Conservation (phyloP, 2,329 filamentous ascomycete species). For the Thelonectria blattea region DNA sequence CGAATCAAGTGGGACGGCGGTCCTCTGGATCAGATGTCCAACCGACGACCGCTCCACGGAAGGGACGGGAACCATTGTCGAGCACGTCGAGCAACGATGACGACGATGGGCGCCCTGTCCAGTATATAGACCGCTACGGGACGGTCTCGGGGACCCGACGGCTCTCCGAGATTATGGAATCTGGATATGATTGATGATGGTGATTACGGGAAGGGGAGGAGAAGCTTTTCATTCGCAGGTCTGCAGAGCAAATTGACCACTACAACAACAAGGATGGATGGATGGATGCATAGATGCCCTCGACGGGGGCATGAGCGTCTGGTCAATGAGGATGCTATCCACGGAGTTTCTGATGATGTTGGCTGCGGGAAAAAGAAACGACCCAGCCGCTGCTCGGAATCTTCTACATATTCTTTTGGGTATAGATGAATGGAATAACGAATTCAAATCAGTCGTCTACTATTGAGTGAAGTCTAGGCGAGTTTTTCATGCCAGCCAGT, state of each 20-base stretch:
- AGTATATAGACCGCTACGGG: conserved; percentile 38
- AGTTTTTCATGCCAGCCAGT: no score
- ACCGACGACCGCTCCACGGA: background rate
- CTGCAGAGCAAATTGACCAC: conserved; percentile 33
- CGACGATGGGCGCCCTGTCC: conserved; percentile 26
- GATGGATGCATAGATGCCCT: conserved; percentile 21
- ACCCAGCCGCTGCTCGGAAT: conserved; percentile 39
- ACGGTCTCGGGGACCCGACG: conserved; percentile 24
- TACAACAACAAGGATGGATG: conserved; percentile 11
- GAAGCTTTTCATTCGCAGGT: conserved; percentile 27
- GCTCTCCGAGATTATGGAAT: conserved; percentile 26
- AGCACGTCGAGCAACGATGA: conserved; percentile 24
- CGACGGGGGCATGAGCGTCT: conserved; percentile 1
- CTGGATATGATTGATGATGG: conserved; percentile 40
- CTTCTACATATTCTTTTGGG: conserved; percentile 44
- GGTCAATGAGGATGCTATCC: background rate
- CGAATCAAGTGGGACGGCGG: conserved; percentile 19
- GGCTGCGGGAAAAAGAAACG: conserved; percentile 22
- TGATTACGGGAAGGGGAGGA: conserved; percentile 27
- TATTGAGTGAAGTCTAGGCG: no score
- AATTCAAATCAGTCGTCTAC: conserved; percentile 26
- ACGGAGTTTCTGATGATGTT: background rate
- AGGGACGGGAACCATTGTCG: conserved; percentile 5
- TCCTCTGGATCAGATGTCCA: background rate
- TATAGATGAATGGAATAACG: conserved; percentile 46